phyloP scores from a whole-genome alignment of 352 stramenopile species.

The Phytophthora aleatoria region DNA sequence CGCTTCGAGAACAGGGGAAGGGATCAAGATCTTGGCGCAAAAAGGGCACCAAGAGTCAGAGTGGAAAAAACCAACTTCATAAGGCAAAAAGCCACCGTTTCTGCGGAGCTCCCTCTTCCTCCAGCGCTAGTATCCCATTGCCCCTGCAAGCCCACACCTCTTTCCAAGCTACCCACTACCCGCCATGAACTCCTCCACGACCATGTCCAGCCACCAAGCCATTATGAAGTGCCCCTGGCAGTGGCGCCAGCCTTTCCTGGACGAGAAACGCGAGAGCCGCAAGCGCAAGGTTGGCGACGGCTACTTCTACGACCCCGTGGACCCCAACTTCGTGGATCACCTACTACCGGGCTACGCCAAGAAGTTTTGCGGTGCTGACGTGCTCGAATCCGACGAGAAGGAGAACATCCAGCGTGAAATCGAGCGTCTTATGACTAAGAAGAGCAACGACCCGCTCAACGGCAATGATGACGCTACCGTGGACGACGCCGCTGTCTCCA shows the following conservation, averaged over 20 bases:
- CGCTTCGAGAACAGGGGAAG: conserved; percentile 41
- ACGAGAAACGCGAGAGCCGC: conserved; percentile 80
- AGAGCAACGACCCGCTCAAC: conserved; percentile 49
- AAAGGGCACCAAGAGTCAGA: conserved; percentile 41
- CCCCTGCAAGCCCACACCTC: conserved; percentile 2
- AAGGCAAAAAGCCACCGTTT: conserved; percentile 20
- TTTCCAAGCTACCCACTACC: neutral
- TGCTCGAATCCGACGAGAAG: conserved; percentile 79
- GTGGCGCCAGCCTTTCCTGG: conserved; percentile 85
- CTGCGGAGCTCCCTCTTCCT: conserved; percentile 9
- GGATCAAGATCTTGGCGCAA: conserved; percentile 39
- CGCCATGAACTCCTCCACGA: conserved; percentile 59
- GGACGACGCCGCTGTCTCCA: conserved; percentile 13
- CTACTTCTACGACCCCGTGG: conserved; percentile 86
- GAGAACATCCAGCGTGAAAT: conserved; percentile 86
- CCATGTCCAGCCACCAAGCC: conserved; percentile 69
- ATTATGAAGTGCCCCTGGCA: conserved; percentile 91
- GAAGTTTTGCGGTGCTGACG: conserved; percentile 71
- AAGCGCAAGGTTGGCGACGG: conserved; percentile 87
- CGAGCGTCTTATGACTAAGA: conserved; percentile 77
- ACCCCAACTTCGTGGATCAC: conserved; percentile 87
- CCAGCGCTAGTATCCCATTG: conserved; percentile 17
- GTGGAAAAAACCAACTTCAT: conserved; percentile 21
- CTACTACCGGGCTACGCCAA: conserved; percentile 78
- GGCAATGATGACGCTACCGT: conserved; percentile 32